Percentiles rank a stretch among this genome's conserved stretches.
These are phyloP conservation scores for Xylaria bambusicola DNA, from an alignment of 495 filamentous ascomycete genomes.

Conservation along the genomic window DNA sequence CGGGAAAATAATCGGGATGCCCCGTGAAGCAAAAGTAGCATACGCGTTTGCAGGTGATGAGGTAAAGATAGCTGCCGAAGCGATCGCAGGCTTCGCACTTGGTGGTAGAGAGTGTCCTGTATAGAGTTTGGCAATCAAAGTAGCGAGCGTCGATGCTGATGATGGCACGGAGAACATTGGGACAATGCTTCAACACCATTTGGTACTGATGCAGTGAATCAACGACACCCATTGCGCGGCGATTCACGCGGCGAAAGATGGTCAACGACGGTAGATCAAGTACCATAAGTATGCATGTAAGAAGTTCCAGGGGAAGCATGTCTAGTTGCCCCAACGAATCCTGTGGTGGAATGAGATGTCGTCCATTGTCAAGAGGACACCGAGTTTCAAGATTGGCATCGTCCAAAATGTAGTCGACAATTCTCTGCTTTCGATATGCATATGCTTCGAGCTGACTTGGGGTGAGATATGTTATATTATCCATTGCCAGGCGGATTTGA, in stretches of 20 bases:
- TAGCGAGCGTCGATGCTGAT: conserved; percentile 31
- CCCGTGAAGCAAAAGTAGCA: conserved; percentile 41
- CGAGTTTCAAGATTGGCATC: conserved; percentile 26
- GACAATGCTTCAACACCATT: conserved; percentile 20
- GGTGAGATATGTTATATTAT: too few species aligned
- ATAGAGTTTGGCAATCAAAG: conserved; percentile 30
- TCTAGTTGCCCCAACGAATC: conserved; percentile 21
- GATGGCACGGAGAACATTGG: conserved; percentile 31
- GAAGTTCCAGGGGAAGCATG: conserved; percentile 23
- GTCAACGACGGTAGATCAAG: conserved; percentile 30
- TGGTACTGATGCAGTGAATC: conserved; percentile 25
- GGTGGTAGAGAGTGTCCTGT: conserved; percentile 34
- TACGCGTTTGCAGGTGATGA: conserved; percentile 40
- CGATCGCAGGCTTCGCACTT: conserved; percentile 37
- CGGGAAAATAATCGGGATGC: conserved; percentile 27
- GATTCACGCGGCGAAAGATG: conserved; percentile 28
- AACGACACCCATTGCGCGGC: conserved; percentile 23
- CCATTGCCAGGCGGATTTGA: too few species aligned
- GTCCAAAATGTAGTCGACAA: conserved; percentile 27
- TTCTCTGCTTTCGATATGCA: not conserved
- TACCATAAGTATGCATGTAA: conserved; percentile 19
- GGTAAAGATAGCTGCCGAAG: conserved; percentile 41
- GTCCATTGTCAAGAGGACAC: conserved; percentile 35
- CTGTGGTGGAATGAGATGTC: conserved; percentile 13
- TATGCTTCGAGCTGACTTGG: conserved; percentile 9